Percentiles rank a stretch among this genome's conserved stretches.
These are phyloP conservation scores for Anastatica hierochuntica DNA, from an alignment of 345 rosid genomes.

Conservation along the genomic window DNA sequence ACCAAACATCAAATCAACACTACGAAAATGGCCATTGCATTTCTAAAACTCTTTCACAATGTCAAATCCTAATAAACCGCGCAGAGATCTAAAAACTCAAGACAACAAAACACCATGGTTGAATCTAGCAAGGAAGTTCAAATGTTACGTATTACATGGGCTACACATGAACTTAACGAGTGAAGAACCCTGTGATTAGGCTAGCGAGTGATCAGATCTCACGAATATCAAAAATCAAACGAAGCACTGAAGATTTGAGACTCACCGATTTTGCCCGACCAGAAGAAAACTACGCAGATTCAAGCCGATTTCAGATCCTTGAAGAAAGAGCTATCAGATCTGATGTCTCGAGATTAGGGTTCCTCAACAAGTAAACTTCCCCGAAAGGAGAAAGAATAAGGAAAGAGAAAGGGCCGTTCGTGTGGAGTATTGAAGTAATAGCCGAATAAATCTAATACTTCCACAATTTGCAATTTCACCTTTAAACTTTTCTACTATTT, in stretches of 20 bases:
- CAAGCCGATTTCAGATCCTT: neutral
- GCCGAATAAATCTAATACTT: constrained; percentile 9
- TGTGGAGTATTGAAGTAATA: neutral
- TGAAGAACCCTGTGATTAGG: neutral
- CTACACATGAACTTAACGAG: neutral
- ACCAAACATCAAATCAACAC: neutral
- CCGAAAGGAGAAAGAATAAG: constrained; percentile 5
- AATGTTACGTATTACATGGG: neutral
- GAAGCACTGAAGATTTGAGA: neutral
- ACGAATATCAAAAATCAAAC: neutral
- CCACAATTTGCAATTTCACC: no score
- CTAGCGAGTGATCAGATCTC: constrained; percentile 12
- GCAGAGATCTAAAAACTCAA: constrained; percentile 2
- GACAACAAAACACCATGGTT: neutral
- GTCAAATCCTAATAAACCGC: neutral
- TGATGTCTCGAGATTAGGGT: constrained; percentile 17
- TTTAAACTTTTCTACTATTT: no score
- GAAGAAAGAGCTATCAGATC: constrained; percentile 13
- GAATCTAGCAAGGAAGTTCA: neutral
- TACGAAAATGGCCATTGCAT: neutral
- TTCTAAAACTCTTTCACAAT: neutral
- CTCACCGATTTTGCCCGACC: constrained; percentile 2
- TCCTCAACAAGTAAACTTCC: constrained; percentile 10
- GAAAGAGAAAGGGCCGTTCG: constrained; percentile 2
- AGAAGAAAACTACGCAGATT: neutral